A percentile compares a stretch with the other conserved stretches of the same genome.
Evolutionary conservation across 2,329 filamentous ascomycete genomes (phyloP).

Genomic region (Capronia epimyces): DNA sequence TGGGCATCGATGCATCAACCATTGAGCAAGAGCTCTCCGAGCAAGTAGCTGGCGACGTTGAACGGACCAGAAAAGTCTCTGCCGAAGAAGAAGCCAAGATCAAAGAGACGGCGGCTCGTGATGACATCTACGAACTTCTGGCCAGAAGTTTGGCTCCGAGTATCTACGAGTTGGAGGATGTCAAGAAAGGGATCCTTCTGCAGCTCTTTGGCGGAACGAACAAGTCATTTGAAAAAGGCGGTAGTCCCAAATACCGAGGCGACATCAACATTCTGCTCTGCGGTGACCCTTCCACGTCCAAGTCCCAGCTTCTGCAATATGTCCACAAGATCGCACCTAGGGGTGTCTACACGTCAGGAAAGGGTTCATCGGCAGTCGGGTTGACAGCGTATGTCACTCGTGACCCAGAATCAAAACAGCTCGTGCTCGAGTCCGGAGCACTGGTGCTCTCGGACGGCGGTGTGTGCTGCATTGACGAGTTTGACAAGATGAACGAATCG

Average conservation of each 20-base stretch:
- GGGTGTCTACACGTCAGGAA: constrained; percentile 70
- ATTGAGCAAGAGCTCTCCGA: constrained; percentile 77
- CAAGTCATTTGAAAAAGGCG: constrained; percentile 94
- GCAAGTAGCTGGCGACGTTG: constrained; percentile 62
- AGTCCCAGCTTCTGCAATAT: constrained; percentile 90
- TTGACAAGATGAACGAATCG: constrained; percentile 73
- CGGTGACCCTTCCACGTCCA: constrained; percentile 92
- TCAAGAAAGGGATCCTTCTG: constrained; percentile 95
- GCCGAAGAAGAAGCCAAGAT: constrained; percentile 89
- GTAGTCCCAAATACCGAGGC: constrained; percentile 89
- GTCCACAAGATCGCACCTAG: constrained; percentile 96
- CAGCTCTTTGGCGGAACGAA: constrained; percentile 97
- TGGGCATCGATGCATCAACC: constrained; percentile 86
- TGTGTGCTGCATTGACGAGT: constrained; percentile 73
- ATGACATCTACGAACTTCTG: constrained; percentile 89
- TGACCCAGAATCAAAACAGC: constrained; percentile 66
- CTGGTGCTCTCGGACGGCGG: constrained; percentile 69
- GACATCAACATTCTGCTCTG: constrained; percentile 97
- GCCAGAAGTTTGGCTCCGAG: constrained; percentile 87
- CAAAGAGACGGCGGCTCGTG: constrained; percentile 67
- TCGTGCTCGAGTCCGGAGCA: constrained; percentile 69
- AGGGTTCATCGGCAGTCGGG: constrained; percentile 70
- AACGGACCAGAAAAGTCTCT: constrained; percentile 76
- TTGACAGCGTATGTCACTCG: constrained; percentile 71
- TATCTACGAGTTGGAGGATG: constrained; percentile 96